phyloP scores from a whole-genome alignment of 768 basidiomycete species.

The Collybia sordida region DNA sequence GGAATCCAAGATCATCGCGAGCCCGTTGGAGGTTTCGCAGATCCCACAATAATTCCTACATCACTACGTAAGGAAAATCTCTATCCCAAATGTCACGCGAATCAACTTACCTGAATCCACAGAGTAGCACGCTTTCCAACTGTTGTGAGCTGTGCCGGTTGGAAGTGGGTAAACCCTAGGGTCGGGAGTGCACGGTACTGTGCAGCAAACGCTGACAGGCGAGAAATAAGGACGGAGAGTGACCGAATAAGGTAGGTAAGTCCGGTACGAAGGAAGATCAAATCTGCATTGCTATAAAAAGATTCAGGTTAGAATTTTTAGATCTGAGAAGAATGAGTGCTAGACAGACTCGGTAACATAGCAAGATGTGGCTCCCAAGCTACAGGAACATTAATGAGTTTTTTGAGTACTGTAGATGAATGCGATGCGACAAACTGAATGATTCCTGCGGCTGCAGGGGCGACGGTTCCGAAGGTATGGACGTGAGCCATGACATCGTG shows the following conservation, averaged over 20 bases:
- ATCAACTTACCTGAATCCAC: slow-evolving; percentile 82
- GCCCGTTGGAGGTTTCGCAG: slow-evolving; percentile 89
- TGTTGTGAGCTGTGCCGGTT: slow-evolving; percentile 97
- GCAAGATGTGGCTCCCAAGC: slow-evolving; percentile 96
- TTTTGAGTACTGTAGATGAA: background rate
- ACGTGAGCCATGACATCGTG: slow-evolving; percentile 99
- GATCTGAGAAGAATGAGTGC: background rate
- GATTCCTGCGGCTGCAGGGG: slow-evolving; percentile 93
- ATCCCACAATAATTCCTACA: slow-evolving; percentile 92
- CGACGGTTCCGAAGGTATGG: slow-evolving; percentile 92
- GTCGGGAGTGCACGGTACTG: slow-evolving; percentile 89
- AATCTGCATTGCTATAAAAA: slow-evolving; percentile 83
- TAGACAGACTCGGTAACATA: slow-evolving; percentile 89
- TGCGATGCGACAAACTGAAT: slow-evolving; percentile 67
- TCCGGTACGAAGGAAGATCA: slow-evolving; percentile 92
- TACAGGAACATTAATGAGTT: slow-evolving; percentile 22
- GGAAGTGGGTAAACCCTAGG: slow-evolving; percentile 98
- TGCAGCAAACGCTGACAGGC: slow-evolving; percentile 80
- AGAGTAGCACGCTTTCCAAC: slow-evolving; percentile 96
- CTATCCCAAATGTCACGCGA: background rate
- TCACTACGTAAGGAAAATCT: background rate
- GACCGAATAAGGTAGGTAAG: slow-evolving; percentile 83
- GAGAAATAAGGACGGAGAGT: slow-evolving; percentile 86
- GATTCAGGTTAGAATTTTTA: slow-evolving; percentile 2
- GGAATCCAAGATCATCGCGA: slow-evolving; percentile 90